These are phyloP conservation scores for Sporothrix dimorphospora DNA, from an alignment of 2,329 filamentous ascomycete species.

Conservation along the genomic window DNA sequence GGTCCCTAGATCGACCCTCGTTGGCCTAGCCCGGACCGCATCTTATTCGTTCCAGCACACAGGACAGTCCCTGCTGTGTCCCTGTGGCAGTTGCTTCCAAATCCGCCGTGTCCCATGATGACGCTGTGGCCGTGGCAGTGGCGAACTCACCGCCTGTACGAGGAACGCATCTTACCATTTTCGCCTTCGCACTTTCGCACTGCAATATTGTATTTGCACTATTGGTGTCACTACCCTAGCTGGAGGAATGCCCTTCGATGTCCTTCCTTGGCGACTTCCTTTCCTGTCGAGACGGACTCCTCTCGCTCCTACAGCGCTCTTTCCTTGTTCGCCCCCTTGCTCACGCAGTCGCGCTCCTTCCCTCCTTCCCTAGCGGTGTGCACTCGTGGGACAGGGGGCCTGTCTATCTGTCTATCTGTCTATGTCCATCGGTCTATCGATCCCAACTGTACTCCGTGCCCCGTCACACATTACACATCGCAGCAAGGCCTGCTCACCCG, in stretches of 20 bases:
- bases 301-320: not conserved
- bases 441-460: not conserved
- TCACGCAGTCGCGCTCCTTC: not conserved
- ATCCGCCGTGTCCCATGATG: not conserved
- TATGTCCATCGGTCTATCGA: not conserved
- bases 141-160: not conserved
- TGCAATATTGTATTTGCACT: not conserved
- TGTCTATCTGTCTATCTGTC: not conserved
- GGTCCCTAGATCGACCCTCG: not conserved
- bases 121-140: not conserved
- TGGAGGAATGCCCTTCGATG: not conserved
- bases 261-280: not conserved
- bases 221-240: not conserved
- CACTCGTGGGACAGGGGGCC: not conserved
- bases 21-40: not conserved
- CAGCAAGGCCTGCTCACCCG: not conserved
- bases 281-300: not conserved
- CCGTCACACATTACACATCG: not conserved
- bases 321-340: constrained; percentile 4
- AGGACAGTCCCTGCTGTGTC: not conserved
- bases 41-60: not conserved
- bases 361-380: not conserved
- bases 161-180: not conserved
- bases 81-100: not conserved
- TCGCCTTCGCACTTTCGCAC: not conserved